Evolutionary conservation across 2,329 filamentous ascomycete genomes (phyloP).

Genomic region (Fusarium sp.): DNA sequence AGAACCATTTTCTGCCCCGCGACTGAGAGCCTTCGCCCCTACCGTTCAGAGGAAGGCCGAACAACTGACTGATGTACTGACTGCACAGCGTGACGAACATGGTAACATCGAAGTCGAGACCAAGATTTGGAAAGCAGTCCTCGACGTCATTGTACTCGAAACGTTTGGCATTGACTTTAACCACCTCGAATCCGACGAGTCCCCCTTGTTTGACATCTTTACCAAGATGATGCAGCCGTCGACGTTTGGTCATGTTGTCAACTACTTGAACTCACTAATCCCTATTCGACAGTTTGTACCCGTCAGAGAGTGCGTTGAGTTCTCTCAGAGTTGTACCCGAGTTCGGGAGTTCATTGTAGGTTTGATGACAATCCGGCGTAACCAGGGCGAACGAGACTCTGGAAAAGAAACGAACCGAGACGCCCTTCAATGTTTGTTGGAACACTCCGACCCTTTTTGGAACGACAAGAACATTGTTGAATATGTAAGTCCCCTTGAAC

Average conservation of each 20-base stretch:
- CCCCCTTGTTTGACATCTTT: conserved; percentile 43
- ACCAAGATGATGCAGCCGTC: conserved; percentile 46
- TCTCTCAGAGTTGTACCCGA: conserved; percentile 48
- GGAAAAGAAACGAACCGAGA: conserved; percentile 18
- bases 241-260: conserved; percentile 43
- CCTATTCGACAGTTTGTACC: conserved; percentile 54
- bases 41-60: conserved; percentile 52
- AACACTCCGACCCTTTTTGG: conserved; percentile 43
- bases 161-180: conserved; percentile 53
- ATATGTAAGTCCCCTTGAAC: conserved; percentile 31
- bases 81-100: conserved; percentile 22
- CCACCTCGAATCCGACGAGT: conserved; percentile 47
- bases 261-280: conserved; percentile 52
- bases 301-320: conserved; percentile 53
- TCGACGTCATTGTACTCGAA: conserved; percentile 53
- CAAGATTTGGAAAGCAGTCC: conserved; percentile 50
- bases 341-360: conserved; percentile 50
- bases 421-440: conserved; percentile 53
- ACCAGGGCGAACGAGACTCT: conserved; percentile 2
- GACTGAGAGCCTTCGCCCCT: conserved; percentile 48
- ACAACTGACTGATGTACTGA: conserved; percentile 45
- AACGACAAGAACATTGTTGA: conserved; percentile 49
- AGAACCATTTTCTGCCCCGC: conserved; percentile 50
- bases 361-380: conserved; percentile 24
- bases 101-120: conserved; percentile 45